Base-by-base conservation (phyloP, 179 eudicot genomes). In the Drosera spatulata region DNA sequence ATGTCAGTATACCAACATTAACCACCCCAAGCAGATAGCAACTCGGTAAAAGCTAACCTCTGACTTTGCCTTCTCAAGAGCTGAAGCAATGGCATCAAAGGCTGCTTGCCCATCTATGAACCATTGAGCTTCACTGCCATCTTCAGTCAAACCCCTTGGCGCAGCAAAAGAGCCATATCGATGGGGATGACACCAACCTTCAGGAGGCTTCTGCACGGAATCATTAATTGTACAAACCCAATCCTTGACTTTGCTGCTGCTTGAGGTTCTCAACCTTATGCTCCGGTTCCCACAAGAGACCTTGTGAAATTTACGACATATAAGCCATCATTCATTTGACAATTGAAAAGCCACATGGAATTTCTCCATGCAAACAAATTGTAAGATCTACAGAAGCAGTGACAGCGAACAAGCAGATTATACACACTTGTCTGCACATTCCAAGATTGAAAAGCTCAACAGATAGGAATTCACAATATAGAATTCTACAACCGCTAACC, bases 121-220 rank as follows among this genome's bases (percentile, higher is more conserved):
- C 99, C 99, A 93, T 75, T 89, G 99, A 80, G 87, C 99, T 65
- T 86, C 82, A 75, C 97, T 86, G 55, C 95, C 97, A 73, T 93
- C 99, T 65, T 77, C 95, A 65, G 74, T 70, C 79, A 79, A 72
- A 39, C 96, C 96, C 74, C 99, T 79, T 41, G 76, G 85, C 45
- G 99, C 90, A 55, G 95, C 94, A 75, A 77, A 93, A 60, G 99
- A 93, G 41, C 94, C 91, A 70, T 79, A 93, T 10, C 97, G 95
- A 61, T 89, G 96, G 68, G 99, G 97, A 72, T 81, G 87, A 58
- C 93, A 89, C 99, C 97, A 93, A 37, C 97, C 95, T 65, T 93
- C 97, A 48, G 86, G 79, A 49, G 89, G 90, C 62, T 78, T 82
- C 68, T 86, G 90, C 56, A 80, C 94, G 67, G 85, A 81, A 72